Evolutionary conservation across 805 yeast genomes (phyloP).

Genomic region (Candida peoriensis): DNA sequence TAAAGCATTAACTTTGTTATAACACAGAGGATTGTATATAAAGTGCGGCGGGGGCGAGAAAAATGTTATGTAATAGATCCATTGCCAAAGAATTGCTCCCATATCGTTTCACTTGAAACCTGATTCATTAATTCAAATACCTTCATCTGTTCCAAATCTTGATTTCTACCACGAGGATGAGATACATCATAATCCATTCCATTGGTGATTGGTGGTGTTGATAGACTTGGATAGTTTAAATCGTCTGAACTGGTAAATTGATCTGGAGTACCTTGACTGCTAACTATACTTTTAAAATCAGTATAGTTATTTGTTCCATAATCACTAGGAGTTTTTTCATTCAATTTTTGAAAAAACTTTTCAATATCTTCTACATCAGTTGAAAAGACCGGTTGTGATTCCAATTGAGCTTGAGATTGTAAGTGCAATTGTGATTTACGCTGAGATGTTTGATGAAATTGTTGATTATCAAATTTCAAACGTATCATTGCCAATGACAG

Average conservation of each 20-base stretch:
- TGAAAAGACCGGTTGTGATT: too few species aligned
- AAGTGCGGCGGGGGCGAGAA: too few species aligned
- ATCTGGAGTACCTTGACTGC: neutral
- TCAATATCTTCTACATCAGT: constrained; percentile 20
- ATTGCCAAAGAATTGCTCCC: constrained; percentile 58
- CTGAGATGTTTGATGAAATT: too few species aligned
- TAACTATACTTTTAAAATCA: neutral
- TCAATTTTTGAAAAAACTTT: constrained; percentile 20
- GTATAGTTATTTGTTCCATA: neutral
- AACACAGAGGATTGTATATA: too few species aligned
- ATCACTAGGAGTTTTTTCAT: constrained; percentile 16
- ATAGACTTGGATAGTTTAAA: constrained; percentile 18
- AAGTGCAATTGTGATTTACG: too few species aligned
- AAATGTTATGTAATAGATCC: constrained; percentile 11
- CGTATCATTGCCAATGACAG: constrained; percentile 66
- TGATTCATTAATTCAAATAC: constrained; percentile 59
- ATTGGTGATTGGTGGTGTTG: constrained; percentile 17
- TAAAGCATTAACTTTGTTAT: neutral
- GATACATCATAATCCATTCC: constrained; percentile 1
- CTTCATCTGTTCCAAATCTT: constrained; percentile 43
- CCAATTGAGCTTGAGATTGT: constrained; percentile 1
- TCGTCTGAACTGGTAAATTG: constrained; percentile 5
- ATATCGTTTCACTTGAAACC: constrained; percentile 52
- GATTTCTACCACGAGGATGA: constrained; percentile 3
- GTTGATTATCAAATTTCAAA: constrained; percentile 35